Percentiles rank a stretch among this genome's conserved stretches.
phyloP scores from a whole-genome alignment of 2,329 filamentous ascomycete species.

The Verticillium klebahnii region DNA sequence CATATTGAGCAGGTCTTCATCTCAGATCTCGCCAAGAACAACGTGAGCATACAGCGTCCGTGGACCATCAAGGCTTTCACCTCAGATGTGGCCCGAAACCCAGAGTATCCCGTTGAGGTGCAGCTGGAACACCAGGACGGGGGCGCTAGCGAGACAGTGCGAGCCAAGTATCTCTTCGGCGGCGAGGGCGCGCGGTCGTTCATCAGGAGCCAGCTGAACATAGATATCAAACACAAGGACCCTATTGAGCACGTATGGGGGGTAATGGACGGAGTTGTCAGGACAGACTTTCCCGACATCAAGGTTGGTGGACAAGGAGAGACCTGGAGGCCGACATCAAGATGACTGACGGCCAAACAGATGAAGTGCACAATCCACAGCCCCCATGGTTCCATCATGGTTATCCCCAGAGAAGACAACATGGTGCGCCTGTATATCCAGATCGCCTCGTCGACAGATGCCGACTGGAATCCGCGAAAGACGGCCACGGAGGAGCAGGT shows the following conservation, averaged over 20 bases:
- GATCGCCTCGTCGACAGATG: conserved; percentile 55
- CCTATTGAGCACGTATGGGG: conserved; percentile 70
- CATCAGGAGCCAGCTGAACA: conserved; percentile 59
- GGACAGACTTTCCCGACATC: conserved; percentile 73
- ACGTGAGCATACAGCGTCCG: conserved; percentile 55
- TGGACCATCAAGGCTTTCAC: conserved; percentile 60
- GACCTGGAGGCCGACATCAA: not conserved
- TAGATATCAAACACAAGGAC: conserved; percentile 68
- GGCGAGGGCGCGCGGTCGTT: conserved; percentile 67
- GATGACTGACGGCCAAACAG: conserved; percentile 22
- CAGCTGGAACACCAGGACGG: conserved; percentile 73
- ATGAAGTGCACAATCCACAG: conserved; percentile 77
- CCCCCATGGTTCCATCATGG: conserved; percentile 69
- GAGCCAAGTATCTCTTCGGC: conserved; percentile 66
- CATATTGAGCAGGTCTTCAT: conserved; percentile 68
- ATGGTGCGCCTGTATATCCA: conserved; percentile 67
- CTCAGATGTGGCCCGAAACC: conserved; percentile 49
- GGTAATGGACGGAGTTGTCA: conserved; percentile 69
- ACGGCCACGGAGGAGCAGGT: conserved; percentile 61
- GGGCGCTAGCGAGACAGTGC: conserved; percentile 59
- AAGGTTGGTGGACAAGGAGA: conserved; percentile 42
- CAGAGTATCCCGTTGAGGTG: conserved; percentile 76
- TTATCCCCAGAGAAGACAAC: conserved; percentile 64
- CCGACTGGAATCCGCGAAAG: conserved; percentile 57
- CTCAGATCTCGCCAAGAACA: conserved; percentile 58